These are phyloP conservation scores for Aspergillus viridinutans DNA, from an alignment of 2,329 filamentous ascomycete genomes.

Conservation along the genomic window DNA sequence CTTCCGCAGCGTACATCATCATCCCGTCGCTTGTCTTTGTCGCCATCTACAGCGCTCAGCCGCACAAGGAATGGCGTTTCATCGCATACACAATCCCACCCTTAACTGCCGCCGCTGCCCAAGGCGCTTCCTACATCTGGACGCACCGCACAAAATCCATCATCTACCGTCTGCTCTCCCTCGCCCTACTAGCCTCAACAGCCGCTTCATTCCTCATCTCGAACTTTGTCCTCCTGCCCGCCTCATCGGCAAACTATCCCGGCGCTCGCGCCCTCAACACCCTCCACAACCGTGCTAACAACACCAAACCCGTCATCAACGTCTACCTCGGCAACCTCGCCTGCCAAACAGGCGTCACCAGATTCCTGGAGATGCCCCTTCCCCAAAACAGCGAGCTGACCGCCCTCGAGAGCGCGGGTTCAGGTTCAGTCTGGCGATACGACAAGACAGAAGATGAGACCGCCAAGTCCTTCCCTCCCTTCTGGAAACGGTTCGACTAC, in stretches of 20 bases:
- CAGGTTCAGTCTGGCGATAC: slow-evolving; percentile 47
- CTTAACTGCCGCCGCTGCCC: slow-evolving; percentile 71
- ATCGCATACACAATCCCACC: slow-evolving; percentile 82
- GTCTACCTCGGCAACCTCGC: slow-evolving; percentile 59
- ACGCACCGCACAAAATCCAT: slow-evolving; percentile 59
- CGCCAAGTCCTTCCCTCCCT: slow-evolving; percentile 45
- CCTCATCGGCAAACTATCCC: slow-evolving; percentile 90
- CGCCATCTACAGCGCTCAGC: slow-evolving; percentile 76
- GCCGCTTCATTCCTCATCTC: slow-evolving; percentile 58
- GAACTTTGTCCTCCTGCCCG: slow-evolving; percentile 65
- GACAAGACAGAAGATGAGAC: slow-evolving; percentile 56
- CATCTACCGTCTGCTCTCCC: slow-evolving; percentile 52
- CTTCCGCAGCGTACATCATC: slow-evolving; percentile 51
- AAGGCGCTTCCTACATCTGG: slow-evolving; percentile 68
- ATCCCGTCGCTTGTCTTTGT: slow-evolving; percentile 69
- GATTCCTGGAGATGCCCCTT: slow-evolving; percentile 49
- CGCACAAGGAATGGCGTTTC: slow-evolving; percentile 96
- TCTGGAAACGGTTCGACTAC: slow-evolving; percentile 59
- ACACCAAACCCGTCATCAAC: slow-evolving; percentile 24
- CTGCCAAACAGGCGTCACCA: slow-evolving; percentile 60
- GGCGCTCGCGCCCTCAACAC: slow-evolving; percentile 70
- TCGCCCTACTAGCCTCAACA: slow-evolving; percentile 57
- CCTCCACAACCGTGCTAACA: slow-evolving; percentile 33
- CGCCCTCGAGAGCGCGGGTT: slow-evolving; percentile 9
- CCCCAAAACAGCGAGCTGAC: slow-evolving; percentile 14